Evolutionary conservation across 345 rosid species (phyloP), one percentile per base, ranked within the genome.

Genomic region (Eucalyptus polyanthemos): DNA sequence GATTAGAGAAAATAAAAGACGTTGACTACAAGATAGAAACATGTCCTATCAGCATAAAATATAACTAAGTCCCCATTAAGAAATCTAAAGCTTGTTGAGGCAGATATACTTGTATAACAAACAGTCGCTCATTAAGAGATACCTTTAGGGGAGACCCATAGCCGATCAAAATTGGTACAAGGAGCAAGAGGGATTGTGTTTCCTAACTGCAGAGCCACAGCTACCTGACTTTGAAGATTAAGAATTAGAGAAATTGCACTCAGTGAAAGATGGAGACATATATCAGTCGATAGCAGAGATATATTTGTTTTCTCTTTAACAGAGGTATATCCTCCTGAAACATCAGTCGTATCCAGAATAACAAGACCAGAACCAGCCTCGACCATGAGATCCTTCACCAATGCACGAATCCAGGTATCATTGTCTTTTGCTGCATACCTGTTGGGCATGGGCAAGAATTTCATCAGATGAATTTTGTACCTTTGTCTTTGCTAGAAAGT

Each of bases 301-400:
- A 97, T 93, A 90, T 96, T 97, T 88, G 97, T 96, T 92, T 95
- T 97, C 94, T 97, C 99, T 90, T 95, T 96, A 88, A 97, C 94
- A 87, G 98, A 97, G 51, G 99, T 97, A 91, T 95, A 98, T 87
- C 98, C 99, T 69, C 96, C 97, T 3, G 99, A 97, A 86, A 98
- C 92, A 94, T 97, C 99, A 69, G 96, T 96, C 51, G 99, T 98
- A 90, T 95, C 98, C 87, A 98, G 94, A 93, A 98, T 95, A 89
- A 94, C 92, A 90, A 98, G 98, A 91, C 99, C 99, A 90, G 99
- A 98, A 90, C 99, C 99, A 89, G 99, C 94, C 94, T 98, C 99
- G 86, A 98, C 91, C 24, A 94, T 95, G 89, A 98, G 93, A 91
- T 95, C 97, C 95, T 97, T 98, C 92, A 95, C 91, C 88, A 95